phyloP scores from a whole-genome alignment of 441 rosid species.

The Erysimum pusillum region DNA sequence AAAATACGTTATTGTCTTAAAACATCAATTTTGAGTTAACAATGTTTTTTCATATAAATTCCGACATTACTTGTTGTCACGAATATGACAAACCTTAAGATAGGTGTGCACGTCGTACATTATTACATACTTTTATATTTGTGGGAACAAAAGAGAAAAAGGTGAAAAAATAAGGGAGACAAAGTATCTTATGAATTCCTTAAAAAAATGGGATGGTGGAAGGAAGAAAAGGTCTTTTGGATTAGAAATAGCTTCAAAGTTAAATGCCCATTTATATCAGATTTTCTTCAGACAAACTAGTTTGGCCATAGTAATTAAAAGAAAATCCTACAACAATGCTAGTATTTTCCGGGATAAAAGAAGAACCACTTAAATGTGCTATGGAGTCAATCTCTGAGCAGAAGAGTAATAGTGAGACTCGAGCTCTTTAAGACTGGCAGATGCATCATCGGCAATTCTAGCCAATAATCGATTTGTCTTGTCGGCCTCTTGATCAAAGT shows the following conservation, averaged over 20 bases:
- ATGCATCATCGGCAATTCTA: conserved; percentile 81
- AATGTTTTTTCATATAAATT: conserved; percentile 20
- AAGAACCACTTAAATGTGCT: conserved; percentile 34
- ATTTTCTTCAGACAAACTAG: conserved; percentile 3
- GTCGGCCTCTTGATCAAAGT: conserved; percentile 73
- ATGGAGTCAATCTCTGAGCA: conserved; percentile 54
- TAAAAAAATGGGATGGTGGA: conserved; percentile 36
- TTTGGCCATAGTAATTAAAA: conserved; percentile 7
- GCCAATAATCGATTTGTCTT: conserved; percentile 71
- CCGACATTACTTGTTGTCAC: conserved; percentile 38
- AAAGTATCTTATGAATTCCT: conserved; percentile 17
- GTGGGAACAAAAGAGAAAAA: background rate
- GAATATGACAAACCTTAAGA: conserved; percentile 31
- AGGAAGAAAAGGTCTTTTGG: conserved; percentile 30
- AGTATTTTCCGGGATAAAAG: background rate
- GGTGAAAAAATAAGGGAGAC: conserved; percentile 28
- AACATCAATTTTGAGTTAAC: conserved; percentile 23
- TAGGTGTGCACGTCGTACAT: conserved; percentile 39
- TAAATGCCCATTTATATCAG: background rate
- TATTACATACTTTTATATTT: background rate
- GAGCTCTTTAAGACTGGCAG: conserved; percentile 85
- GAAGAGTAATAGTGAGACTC: conserved; percentile 88
- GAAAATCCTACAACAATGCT: background rate
- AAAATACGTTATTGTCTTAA: background rate
- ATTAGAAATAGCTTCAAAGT: background rate